These are phyloP conservation scores for Larix kaempferi DNA, from an alignment of 75 land plant species.

Conservation along the genomic window DNA sequence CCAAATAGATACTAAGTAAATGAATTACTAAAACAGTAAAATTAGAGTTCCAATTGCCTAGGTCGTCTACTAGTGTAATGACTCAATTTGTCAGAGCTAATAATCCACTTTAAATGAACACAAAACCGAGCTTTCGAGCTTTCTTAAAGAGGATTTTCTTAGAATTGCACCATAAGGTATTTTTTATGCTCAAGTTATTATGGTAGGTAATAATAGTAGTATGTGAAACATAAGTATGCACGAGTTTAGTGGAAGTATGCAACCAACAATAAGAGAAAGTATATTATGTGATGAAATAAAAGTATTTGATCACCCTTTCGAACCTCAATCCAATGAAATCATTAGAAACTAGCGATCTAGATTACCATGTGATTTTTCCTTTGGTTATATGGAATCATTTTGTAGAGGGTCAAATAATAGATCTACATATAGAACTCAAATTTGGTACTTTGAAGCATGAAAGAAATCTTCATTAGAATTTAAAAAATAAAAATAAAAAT, in stretches of 20 bases:
- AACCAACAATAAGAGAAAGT: not conserved
- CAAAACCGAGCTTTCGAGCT: not conserved
- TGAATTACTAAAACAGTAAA: too few species aligned
- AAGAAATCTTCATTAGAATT: not conserved
- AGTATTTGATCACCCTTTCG: not conserved
- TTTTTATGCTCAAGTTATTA: not conserved
- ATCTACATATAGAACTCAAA: not conserved
- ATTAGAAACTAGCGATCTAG: not conserved
- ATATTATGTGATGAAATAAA: not conserved
- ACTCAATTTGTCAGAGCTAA: not conserved
- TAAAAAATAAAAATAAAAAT: too few species aligned
- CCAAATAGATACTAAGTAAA: too few species aligned
- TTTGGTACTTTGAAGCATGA: slow-evolving; percentile 3
- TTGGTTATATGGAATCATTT: not conserved
- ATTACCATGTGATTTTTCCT: not conserved
- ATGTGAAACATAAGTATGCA: not conserved
- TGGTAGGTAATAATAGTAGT: not conserved
- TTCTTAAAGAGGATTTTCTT: not conserved
- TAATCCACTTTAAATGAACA: not conserved
- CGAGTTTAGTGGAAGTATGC: not conserved
- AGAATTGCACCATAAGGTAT: not conserved
- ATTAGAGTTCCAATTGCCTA: not conserved
- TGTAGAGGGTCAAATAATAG: not conserved
- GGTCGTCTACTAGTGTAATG: not conserved
- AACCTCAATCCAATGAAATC: not conserved